A percentile compares a stretch with the other conserved stretches of the same genome.
Evolutionary conservation across 2,329 filamentous ascomycete species (phyloP).

Genomic region (Fusarium agapanthi): DNA sequence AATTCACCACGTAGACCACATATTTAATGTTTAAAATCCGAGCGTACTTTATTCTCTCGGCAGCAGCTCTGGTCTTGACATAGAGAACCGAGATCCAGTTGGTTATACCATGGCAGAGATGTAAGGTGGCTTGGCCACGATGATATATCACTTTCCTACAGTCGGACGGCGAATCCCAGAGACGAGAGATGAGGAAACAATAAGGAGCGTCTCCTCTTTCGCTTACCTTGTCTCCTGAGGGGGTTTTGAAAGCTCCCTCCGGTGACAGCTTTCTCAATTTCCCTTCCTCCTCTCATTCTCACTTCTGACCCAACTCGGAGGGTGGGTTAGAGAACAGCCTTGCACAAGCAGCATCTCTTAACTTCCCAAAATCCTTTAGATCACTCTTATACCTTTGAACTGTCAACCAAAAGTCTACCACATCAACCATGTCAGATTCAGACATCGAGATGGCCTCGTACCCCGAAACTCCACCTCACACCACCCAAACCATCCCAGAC

Average conservation of each 20-base stretch:
- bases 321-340: fast-evolving
- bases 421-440: not conserved
- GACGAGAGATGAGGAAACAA: not conserved
- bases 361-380: fast-evolving
- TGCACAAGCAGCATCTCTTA: not conserved
- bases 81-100: not conserved
- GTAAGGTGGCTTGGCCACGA: not conserved
- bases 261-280: fast-evolving
- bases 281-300: not conserved
- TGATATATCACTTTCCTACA: too few relatives aligned
- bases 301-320: not conserved
- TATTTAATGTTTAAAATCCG: fast-evolving
- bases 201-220: too few relatives aligned
- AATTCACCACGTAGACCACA: too few relatives aligned
- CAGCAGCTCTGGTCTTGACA: fast-evolving
- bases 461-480: not conserved
- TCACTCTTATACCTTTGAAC: fast-evolving
- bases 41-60: fast-evolving
- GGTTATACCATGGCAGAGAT: fast-evolving
- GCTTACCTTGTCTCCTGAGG: not conserved
- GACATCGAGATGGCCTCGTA: not conserved
- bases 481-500: not conserved
- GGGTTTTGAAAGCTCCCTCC: not conserved
- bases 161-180: fast-evolving
- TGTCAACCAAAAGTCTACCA: fast-evolving